Conservation (phyloP, 1,284 basidiomycete species). For the Tylopilus sp. region DNA sequence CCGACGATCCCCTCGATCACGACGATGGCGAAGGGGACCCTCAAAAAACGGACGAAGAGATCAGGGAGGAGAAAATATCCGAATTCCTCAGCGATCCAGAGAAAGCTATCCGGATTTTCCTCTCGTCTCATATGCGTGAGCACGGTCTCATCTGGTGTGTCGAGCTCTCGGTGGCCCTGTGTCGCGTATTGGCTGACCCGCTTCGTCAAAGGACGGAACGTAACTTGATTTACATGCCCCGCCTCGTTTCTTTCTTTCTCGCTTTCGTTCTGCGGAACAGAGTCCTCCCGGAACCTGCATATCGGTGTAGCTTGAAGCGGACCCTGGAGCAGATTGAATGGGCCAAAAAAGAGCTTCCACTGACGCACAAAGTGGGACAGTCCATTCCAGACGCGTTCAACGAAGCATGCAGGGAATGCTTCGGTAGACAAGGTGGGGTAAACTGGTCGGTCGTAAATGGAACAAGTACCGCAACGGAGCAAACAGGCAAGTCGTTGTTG, state of each 20-base stretch:
- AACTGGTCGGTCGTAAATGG: constrained; percentile 24
- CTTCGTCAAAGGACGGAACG: constrained; percentile 38
- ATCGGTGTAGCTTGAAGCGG: constrained; percentile 44
- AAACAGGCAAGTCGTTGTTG: constrained; percentile 6
- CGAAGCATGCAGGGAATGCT: constrained; percentile 43
- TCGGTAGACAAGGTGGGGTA: constrained; percentile 41
- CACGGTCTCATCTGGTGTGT: constrained; percentile 61
- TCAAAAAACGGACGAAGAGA: constrained; percentile 34
- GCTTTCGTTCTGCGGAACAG: constrained; percentile 55
- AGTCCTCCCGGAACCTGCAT: constrained; percentile 42
- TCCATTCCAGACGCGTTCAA: constrained; percentile 55
- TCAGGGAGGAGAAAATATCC: constrained; percentile 45
- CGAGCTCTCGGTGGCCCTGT: not conserved
- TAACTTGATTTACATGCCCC: constrained; percentile 47
- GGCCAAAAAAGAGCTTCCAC: constrained; percentile 56
- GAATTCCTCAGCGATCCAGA: constrained; percentile 60
- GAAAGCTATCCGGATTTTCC: constrained; percentile 49
- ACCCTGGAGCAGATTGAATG: constrained; percentile 46
- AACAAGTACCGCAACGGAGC: constrained; percentile 1
- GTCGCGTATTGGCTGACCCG: not conserved
- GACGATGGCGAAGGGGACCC: constrained; percentile 35
- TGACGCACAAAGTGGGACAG: constrained; percentile 50
- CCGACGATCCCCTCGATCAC: constrained; percentile 5
- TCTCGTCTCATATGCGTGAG: constrained; percentile 61
- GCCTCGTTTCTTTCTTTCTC: constrained; percentile 58